phyloP scores from a whole-genome alignment of 2,329 filamentous ascomycete genomes.

The Cladosporium sp. region DNA sequence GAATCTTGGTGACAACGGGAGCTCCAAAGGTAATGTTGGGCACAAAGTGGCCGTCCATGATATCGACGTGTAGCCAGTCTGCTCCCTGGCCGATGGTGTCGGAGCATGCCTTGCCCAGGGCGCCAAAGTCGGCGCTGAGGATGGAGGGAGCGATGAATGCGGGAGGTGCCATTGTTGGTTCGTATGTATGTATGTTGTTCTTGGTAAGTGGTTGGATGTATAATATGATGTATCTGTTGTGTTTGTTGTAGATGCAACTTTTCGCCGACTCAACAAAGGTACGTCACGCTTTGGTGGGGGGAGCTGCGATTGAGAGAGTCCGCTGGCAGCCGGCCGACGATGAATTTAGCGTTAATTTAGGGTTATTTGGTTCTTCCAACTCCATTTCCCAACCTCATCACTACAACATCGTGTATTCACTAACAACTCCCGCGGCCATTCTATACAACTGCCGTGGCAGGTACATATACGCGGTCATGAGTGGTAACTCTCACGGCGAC shows the following conservation, averaged over 20 bases:
- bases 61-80: constrained; percentile 93
- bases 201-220: not conserved
- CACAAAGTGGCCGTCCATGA: constrained; percentile 98
- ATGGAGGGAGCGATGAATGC: constrained; percentile 98
- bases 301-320: constrained; percentile 3
- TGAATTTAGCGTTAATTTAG: no score
- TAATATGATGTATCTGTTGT: not conserved
- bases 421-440: no score
- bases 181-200: no score
- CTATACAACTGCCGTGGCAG: no score
- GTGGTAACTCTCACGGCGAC: not conserved
- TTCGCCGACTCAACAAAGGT: constrained; percentile 4
- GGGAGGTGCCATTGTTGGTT: constrained; percentile 68
- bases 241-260: not conserved
- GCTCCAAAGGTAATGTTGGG: constrained; percentile 97
- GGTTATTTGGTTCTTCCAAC: no score
- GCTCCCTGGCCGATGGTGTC: constrained; percentile 80
- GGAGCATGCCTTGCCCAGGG: constrained; percentile 79
- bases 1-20: constrained; percentile 91
- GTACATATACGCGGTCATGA: not conserved
- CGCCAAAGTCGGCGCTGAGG: constrained; percentile 90
- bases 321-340: no score
- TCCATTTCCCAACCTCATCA: no score
- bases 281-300: constrained; percentile 11
- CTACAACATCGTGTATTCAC: no score